Conservation (phyloP, 768 basidiomycete genomes). For the Suillus clintonianus region DNA sequence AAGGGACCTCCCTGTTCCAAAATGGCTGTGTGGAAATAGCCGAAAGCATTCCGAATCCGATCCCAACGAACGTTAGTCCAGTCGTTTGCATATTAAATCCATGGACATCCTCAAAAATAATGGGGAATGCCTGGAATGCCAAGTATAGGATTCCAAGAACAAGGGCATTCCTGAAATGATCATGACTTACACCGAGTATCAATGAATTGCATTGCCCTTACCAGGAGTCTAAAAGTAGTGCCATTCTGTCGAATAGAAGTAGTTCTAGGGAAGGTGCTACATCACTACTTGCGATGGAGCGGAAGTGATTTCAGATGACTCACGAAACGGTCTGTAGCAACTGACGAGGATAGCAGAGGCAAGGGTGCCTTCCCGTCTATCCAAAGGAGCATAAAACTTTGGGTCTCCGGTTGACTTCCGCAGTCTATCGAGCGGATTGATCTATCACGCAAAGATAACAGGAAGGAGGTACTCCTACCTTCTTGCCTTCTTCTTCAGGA, state of each 20-base stretch:
- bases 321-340: slow-evolving; percentile 73
- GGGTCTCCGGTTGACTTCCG: slow-evolving; percentile 56
- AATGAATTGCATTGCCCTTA: slow-evolving; percentile 27
- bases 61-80: slow-evolving; percentile 51
- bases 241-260: slow-evolving; percentile 72
- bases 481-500: slow-evolving; percentile 61
- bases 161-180: slow-evolving; percentile 36
- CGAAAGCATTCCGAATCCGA: slow-evolving; percentile 48
- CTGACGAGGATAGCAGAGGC: slow-evolving; percentile 52
- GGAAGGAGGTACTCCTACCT: slow-evolving; percentile 34
- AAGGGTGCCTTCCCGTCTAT: slow-evolving; percentile 49
- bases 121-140: slow-evolving; percentile 57
- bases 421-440: slow-evolving; percentile 36
- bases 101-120: slow-evolving; percentile 50
- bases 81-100: slow-evolving; percentile 53
- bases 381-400: slow-evolving; percentile 60
- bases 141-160: slow-evolving; percentile 49
- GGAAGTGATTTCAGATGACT: slow-evolving; percentile 21
- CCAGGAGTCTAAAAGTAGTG: slow-evolving; percentile 71
- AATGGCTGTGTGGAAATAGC: slow-evolving; percentile 43
- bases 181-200: neutral
- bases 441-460: neutral
- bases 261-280: slow-evolving; percentile 49
- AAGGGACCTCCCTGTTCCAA: slow-evolving; percentile 39
- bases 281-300: neutral